Evolutionary conservation across 352 stramenopile genomes (phyloP).

Genomic region (Phytopythium helicoides): DNA sequence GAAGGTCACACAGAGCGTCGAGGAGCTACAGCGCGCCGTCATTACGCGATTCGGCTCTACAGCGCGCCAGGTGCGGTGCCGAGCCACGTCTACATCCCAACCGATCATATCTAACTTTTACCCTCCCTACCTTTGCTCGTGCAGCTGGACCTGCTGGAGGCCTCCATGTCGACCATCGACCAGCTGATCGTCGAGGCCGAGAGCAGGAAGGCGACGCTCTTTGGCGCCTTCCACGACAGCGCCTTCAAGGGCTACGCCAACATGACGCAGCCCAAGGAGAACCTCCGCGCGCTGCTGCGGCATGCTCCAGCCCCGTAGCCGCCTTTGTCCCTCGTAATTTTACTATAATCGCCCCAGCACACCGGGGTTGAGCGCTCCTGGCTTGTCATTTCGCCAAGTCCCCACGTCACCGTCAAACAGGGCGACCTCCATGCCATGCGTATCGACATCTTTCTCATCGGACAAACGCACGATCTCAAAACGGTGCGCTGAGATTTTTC

Average conservation of each 20-base stretch:
- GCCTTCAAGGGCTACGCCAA: constrained; percentile 78
- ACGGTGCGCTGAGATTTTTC: too few relatives aligned
- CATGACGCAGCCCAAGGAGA: constrained; percentile 64
- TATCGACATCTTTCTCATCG: too few relatives aligned
- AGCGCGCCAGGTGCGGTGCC: constrained; percentile 26
- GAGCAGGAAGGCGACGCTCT: constrained; percentile 65
- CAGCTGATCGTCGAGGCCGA: constrained; percentile 64
- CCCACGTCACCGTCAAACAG: too few relatives aligned
- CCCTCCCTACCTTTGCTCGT: background rate
- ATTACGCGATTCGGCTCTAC: constrained; percentile 44
- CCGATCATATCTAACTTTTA: background rate
- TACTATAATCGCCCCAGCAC: constrained; percentile 5
- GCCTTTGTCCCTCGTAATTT: background rate
- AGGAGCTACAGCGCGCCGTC: constrained; percentile 41
- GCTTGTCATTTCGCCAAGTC: too few relatives aligned
- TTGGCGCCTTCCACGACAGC: constrained; percentile 68
- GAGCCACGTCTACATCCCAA: background rate
- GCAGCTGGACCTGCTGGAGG: constrained; percentile 55
- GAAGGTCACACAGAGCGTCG: constrained; percentile 41
- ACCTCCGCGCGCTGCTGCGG: constrained; percentile 50
- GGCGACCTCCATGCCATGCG: too few relatives aligned
- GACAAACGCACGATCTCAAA: too few relatives aligned
- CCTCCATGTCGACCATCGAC: constrained; percentile 65
- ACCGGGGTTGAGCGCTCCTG: too few relatives aligned
- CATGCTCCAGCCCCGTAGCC: constrained; percentile 9